Conservation (phyloP, 73 alveolate genomes). For the Paramecium octaurelia region DNA sequence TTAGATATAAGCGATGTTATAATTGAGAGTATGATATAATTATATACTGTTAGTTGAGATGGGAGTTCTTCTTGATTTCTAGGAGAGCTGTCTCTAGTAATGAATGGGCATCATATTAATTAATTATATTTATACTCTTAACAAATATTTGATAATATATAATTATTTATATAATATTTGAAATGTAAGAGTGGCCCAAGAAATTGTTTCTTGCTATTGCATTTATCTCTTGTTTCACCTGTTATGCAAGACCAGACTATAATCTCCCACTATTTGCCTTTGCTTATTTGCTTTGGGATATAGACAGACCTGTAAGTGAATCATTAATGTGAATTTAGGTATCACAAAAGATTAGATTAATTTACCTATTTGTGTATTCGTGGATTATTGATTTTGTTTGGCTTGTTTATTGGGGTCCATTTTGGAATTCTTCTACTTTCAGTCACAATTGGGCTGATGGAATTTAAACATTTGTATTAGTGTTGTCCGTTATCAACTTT, state of each 20-base stretch:
- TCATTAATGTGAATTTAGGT: not conserved
- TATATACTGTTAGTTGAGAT: not conserved
- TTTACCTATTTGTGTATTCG: conserved; percentile 50
- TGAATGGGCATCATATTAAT: not conserved
- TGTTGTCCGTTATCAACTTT: conserved; percentile 19
- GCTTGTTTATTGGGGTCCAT: conserved; percentile 65
- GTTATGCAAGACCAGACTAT: conserved; percentile 66
- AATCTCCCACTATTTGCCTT: conserved; percentile 59
- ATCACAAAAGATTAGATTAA: conserved; percentile 52
- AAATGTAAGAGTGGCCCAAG: conserved; percentile 48
- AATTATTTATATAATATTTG: not conserved
- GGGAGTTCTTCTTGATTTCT: not conserved
- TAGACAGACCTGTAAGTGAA: conserved; percentile 41
- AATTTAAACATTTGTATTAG: conserved; percentile 39
- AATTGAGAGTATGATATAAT: not conserved
- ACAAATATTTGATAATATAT: not conserved
- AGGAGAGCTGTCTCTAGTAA: not conserved
- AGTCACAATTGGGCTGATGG: conserved; percentile 63
- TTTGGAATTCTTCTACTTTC: conserved; percentile 55
- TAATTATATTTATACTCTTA: not conserved
- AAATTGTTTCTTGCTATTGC: conserved; percentile 54
- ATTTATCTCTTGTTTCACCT: conserved; percentile 51
- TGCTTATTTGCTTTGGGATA: conserved; percentile 59
- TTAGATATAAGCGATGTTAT: not conserved
- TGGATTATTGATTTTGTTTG: conserved; percentile 65